Percentiles rank a stretch among this genome's conserved stretches.
Evolutionary conservation across 163 green algal genomes (phyloP).

Genomic region (Scenedesmus sp.): DNA sequence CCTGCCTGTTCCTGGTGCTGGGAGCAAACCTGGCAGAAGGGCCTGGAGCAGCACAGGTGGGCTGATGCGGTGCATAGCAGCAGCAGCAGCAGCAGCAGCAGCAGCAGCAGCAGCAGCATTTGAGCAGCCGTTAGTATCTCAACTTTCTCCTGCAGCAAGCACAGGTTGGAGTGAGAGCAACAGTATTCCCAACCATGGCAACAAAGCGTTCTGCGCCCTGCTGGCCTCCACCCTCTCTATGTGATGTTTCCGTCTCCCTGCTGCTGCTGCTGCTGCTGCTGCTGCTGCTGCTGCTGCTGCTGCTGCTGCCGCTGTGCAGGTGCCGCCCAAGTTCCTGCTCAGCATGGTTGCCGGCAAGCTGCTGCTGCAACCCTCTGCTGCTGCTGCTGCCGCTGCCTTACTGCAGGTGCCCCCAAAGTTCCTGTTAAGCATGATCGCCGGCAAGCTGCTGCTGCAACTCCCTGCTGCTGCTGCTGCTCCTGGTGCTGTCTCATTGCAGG

Average conservation of each 20-base stretch:
- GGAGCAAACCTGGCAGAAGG: constrained; percentile 51
- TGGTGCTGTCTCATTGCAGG: constrained; percentile 1
- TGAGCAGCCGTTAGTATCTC: neutral
- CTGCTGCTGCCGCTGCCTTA: neutral
- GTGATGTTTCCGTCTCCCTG: neutral
- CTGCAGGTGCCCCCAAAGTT: constrained; percentile 7
- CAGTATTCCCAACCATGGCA: too few species aligned
- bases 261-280: neutral
- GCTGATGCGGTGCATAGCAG: neutral
- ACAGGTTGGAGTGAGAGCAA: neutral
- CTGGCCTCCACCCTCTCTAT: neutral
- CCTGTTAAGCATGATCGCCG: neutral
- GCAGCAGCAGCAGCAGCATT: neutral
- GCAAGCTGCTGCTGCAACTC: constrained; percentile 36
- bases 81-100: neutral
- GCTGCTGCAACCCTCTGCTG: neutral
- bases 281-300: neutral
- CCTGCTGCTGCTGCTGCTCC: neutral
- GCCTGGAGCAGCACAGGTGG: constrained; percentile 27
- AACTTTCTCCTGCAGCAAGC: neutral
- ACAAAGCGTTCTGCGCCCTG: neutral
- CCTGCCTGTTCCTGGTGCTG: constrained; percentile 52
- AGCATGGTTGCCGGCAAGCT: neutral
- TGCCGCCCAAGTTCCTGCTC: neutral
- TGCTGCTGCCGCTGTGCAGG: neutral